phyloP scores from a whole-genome alignment of 75 land plant genomes.

The Ceratopteris richardii region DNA sequence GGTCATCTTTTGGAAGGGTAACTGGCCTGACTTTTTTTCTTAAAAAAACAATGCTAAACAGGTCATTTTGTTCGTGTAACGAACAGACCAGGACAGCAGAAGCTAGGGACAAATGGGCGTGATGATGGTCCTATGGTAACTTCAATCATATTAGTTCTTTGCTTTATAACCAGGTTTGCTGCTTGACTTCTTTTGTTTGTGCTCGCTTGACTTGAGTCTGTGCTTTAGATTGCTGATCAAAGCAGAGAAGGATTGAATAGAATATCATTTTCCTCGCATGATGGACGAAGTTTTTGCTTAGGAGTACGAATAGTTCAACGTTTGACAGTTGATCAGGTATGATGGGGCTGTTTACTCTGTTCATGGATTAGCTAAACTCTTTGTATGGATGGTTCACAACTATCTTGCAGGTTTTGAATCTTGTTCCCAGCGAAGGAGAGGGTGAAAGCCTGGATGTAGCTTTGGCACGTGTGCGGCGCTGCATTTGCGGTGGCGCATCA shows the following conservation, averaged over 20 bases:
- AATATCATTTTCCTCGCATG: conserved; percentile 64
- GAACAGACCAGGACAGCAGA: conserved; percentile 34
- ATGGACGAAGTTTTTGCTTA: conserved; percentile 81
- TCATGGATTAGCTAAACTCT: no score
- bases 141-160: neutral
- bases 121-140: conserved; percentile 38
- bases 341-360: neutral
- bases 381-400: neutral
- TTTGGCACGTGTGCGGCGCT: conserved; percentile 26
- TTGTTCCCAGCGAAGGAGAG: conserved; percentile 17
- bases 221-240: conserved; percentile 62
- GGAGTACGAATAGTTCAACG: conserved; percentile 78
- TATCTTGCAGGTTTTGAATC: conserved; percentile 16
- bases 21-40: no score
- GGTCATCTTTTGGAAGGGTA: no score
- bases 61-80: conserved; percentile 30
- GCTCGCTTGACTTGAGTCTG: no score
- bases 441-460: conserved; percentile 36
- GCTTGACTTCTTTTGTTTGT: neutral
- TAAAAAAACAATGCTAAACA: conserved; percentile 3
- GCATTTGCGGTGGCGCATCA: conserved; percentile 19
- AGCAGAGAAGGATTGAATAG: conserved; percentile 76
- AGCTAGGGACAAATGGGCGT: conserved; percentile 33
- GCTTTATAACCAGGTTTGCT: neutral
- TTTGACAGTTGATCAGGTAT: conserved; percentile 59